These are phyloP conservation scores for Pseudotsuga menziesii DNA, from an alignment of 75 land plant species.

Conservation along the genomic window DNA sequence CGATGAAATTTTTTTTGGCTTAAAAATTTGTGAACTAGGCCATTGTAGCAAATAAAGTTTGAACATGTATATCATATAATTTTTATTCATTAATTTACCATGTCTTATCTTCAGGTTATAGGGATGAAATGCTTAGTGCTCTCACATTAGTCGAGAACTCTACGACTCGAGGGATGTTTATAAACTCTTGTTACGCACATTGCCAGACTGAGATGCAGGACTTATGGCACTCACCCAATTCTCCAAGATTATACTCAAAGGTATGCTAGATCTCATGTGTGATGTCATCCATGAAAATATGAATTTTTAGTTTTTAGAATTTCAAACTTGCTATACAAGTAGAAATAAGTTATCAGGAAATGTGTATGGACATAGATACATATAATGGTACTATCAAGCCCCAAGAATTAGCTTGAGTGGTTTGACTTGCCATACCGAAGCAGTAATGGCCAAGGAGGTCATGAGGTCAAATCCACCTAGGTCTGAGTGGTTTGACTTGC, in stretches of 20 bases:
- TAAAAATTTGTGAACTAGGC: not conserved
- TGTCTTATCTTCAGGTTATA: slow-evolving; percentile 12
- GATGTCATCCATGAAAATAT: too few relatives aligned
- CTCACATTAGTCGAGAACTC: slow-evolving; percentile 15
- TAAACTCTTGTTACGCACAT: slow-evolving; percentile 63
- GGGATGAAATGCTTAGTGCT: slow-evolving; percentile 30
- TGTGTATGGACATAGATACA: too few relatives aligned
- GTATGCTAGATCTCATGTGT: slow-evolving; percentile 20
- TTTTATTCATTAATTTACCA: not conserved
- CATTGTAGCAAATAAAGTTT: not conserved
- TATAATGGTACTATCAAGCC: too few relatives aligned
- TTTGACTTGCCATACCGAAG: too few relatives aligned
- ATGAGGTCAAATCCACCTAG: too few relatives aligned
- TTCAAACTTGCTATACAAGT: not conserved
- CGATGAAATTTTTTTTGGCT: not conserved
- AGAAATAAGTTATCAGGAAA: too few relatives aligned
- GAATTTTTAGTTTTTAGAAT: not conserved
- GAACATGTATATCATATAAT: not conserved
- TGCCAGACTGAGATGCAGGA: slow-evolving; percentile 47
- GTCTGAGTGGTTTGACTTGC: too few relatives aligned
- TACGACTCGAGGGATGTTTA: slow-evolving; percentile 36
- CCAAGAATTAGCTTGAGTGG: too few relatives aligned
- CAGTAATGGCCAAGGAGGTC: too few relatives aligned
- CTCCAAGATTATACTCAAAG: slow-evolving; percentile 27
- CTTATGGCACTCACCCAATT: slow-evolving; percentile 35